Evolutionary conservation across 108 stramenopile species (phyloP).

Genomic region (Aurantiochytrium sp.): DNA sequence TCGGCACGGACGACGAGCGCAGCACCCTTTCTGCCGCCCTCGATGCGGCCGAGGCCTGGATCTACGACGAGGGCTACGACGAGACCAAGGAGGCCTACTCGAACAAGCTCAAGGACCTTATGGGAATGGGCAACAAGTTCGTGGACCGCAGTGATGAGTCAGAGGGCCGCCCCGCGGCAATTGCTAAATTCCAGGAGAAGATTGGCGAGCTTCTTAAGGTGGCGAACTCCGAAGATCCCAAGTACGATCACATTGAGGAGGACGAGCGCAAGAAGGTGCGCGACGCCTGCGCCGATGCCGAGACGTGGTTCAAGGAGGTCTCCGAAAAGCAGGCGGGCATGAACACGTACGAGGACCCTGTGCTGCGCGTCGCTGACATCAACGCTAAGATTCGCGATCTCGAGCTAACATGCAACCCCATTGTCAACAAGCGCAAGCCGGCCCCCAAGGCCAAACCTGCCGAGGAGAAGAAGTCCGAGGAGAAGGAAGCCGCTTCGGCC

Average conservation of each 20-base stretch:
- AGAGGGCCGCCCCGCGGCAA: slow-evolving; percentile 58
- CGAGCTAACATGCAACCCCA: slow-evolving; percentile 57
- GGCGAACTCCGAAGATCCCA: slow-evolving; percentile 63
- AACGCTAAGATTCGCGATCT: slow-evolving; percentile 62
- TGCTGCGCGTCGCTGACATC: slow-evolving; percentile 63
- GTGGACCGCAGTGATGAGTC: slow-evolving; percentile 71
- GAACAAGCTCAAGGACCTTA: slow-evolving; percentile 74
- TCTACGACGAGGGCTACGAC: slow-evolving; percentile 94
- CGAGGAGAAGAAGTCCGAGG: slow-evolving; percentile 54
- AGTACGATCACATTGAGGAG: slow-evolving; percentile 78
- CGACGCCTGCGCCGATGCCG: slow-evolving; percentile 58
- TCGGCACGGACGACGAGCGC: slow-evolving; percentile 73
- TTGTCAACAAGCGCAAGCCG: slow-evolving; percentile 81
- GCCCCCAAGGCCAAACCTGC: slow-evolving; percentile 60
- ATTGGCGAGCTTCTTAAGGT: slow-evolving; percentile 74
- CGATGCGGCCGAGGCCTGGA: slow-evolving; percentile 84
- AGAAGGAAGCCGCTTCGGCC: slow-evolving; percentile 38
- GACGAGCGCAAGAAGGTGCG: slow-evolving; percentile 71
- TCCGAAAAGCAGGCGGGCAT: slow-evolving; percentile 77
- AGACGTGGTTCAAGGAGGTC: slow-evolving; percentile 81
- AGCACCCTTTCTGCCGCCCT: slow-evolving; percentile 55
- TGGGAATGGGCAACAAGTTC: slow-evolving; percentile 72
- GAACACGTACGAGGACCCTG: slow-evolving; percentile 63
- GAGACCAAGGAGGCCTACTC: slow-evolving; percentile 81
- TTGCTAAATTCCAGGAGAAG: slow-evolving; percentile 60